Percentiles rank a stretch among this genome's conserved stretches.
Evolutionary conservation across 257 asterid genomes (phyloP).

Genomic region (Ophiorrhiza pumila): DNA sequence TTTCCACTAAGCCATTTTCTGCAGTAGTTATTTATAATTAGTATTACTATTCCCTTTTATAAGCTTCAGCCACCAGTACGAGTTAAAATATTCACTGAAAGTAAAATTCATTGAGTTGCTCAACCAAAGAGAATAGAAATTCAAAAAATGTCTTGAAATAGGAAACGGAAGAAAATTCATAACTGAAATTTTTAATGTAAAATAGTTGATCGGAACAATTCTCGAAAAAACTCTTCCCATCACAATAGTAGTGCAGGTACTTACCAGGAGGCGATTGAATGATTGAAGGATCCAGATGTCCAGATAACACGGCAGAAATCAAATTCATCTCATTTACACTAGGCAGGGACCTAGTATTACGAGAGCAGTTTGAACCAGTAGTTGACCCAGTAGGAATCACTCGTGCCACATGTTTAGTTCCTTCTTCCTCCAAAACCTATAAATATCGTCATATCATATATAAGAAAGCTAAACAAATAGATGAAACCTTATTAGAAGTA

Average conservation of each 20-base stretch:
- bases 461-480: not conserved
- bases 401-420: constrained; percentile 35
- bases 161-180: not conserved
- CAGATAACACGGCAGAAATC: constrained; percentile 67
- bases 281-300: constrained; percentile 64
- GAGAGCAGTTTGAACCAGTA: constrained; percentile 28
- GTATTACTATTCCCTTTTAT: not conserved
- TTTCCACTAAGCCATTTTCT: not conserved
- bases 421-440: constrained; percentile 51
- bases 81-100: not conserved
- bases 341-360: constrained; percentile 40
- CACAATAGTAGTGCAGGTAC: constrained; percentile 9
- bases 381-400: constrained; percentile 59
- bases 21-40: not conserved
- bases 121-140: not conserved
- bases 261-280: constrained; percentile 73
- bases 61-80: not conserved
- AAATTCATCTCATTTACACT: constrained; percentile 71
- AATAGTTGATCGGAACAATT: not conserved
- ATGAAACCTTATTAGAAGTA: not conserved
- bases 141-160: not conserved
- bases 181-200: not conserved
- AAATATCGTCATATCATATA: constrained; percentile 5
- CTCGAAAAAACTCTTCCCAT: not conserved
- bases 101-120: not conserved